Evolutionary conservation across 139 green algal species (phyloP).

Genomic region (Trebouxia sp.): DNA sequence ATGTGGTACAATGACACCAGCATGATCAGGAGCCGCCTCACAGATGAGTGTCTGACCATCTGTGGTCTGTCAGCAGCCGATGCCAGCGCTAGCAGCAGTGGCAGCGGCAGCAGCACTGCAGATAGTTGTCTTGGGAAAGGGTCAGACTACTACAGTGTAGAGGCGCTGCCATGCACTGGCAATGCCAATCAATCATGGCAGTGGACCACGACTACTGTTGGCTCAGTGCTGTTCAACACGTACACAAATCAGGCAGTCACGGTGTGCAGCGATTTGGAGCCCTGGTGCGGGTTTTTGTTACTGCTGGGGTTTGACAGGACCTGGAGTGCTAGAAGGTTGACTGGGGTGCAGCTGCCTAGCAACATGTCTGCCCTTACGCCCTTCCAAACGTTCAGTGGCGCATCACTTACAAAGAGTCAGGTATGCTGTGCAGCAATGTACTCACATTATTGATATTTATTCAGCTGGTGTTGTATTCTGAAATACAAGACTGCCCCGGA

Average conservation of each 20-base stretch:
- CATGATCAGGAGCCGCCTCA: background rate
- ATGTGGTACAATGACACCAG: slow-evolving; percentile 19
- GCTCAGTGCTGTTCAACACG: slow-evolving; percentile 8
- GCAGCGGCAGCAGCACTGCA: slow-evolving; percentile 5
- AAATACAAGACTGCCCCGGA: too few species aligned
- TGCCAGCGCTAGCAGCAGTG: background rate
- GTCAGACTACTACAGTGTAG: background rate
- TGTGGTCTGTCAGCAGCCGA: slow-evolving; percentile 2
- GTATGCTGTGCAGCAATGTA: background rate
- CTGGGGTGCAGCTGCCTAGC: background rate
- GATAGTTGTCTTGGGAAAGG: background rate
- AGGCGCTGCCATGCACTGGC: background rate
- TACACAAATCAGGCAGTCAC: slow-evolving; percentile 2
- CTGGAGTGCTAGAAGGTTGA: background rate
- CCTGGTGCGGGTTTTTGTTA: background rate
- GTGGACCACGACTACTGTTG: background rate
- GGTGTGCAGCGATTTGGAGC: slow-evolving; percentile 14
- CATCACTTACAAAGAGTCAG: background rate
- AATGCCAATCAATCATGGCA: background rate
- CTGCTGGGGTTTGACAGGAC: background rate
- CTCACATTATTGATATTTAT: background rate
- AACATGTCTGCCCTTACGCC: background rate
- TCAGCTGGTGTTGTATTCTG: background rate
- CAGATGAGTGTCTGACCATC: slow-evolving; percentile 11
- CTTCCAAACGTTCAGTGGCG: background rate